phyloP scores from a whole-genome alignment of 2,329 filamentous ascomycete species.

The Colletotrichum sp. region DNA sequence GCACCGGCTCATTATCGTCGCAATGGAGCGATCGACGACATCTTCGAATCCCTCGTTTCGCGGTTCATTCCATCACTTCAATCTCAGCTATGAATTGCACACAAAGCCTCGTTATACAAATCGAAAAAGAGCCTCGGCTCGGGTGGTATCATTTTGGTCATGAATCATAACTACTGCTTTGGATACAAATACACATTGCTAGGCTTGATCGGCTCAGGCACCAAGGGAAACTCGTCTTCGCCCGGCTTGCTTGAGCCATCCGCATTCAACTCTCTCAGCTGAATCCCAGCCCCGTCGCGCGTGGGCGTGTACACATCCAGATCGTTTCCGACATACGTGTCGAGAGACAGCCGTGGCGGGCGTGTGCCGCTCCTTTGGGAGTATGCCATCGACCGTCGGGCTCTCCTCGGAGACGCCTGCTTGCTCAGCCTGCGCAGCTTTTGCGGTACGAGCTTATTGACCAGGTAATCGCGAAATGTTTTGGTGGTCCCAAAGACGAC shows the following conservation, averaged over 20 bases:
- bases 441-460: conserved; percentile 20
- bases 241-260: neutral
- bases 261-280: neutral
- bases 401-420: neutral
- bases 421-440: neutral
- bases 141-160: conserved; percentile 16
- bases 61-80: neutral
- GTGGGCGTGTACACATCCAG: neutral
- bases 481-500: conserved; percentile 30
- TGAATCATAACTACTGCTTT: conserved; percentile 16
- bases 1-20: too few species aligned
- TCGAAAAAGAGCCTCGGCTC: neutral
- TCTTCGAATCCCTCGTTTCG: neutral
- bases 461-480: conserved; percentile 25
- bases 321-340: neutral
- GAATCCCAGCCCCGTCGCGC: neutral
- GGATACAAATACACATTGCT: conserved; percentile 10
- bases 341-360: conserved; percentile 3
- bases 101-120: neutral
- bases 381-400: neutral
- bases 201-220: neutral
- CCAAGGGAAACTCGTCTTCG: conserved; percentile 7
- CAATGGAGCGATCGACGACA: neutral
- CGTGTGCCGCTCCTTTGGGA: neutral
- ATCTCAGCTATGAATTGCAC: neutral